phyloP scores from a whole-genome alignment of 1,284 basidiomycete species.

The Xerocomus minutiporus region DNA sequence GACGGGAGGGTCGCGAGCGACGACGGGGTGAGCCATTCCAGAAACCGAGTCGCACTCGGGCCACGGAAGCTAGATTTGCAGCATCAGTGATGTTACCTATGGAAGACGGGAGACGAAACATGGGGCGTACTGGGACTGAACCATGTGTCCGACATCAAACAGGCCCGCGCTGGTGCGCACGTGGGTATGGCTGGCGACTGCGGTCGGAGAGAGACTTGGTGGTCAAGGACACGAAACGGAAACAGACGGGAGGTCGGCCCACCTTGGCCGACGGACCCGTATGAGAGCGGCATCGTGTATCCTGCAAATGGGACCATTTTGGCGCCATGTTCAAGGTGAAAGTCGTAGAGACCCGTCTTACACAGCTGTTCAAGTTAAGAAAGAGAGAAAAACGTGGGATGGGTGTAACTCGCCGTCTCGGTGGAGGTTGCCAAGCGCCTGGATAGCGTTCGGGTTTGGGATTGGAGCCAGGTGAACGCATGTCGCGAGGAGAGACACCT shows the following conservation, averaged over 20 bases:
- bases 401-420: slow-evolving; percentile 15
- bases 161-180: slow-evolving; percentile 82
- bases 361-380: slow-evolving; percentile 18
- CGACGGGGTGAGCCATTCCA: slow-evolving; percentile 83
- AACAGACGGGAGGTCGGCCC: slow-evolving; percentile 14
- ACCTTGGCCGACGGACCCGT: slow-evolving; percentile 83
- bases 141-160: slow-evolving; percentile 99
- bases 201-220: slow-evolving; percentile 3
- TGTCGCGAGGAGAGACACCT: slow-evolving; percentile 1
- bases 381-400: not conserved
- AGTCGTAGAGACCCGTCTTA: slow-evolving; percentile 83
- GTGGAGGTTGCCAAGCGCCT: slow-evolving; percentile 20
- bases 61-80: slow-evolving; percentile 56
- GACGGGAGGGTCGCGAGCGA: slow-evolving; percentile 64
- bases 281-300: slow-evolving; percentile 90
- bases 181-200: slow-evolving; percentile 90
- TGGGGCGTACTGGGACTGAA: slow-evolving; percentile 65
- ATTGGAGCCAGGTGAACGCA: slow-evolving; percentile 2
- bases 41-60: slow-evolving; percentile 68
- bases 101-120: not conserved
- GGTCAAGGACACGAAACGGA: slow-evolving; percentile 14
- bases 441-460: not conserved
- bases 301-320: slow-evolving; percentile 99
- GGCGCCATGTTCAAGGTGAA: slow-evolving; percentile 79
- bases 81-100: not conserved